A percentile compares a stretch with the other conserved stretches of the same genome.
These are phyloP conservation scores for Saccharomyces hybrid DNA, from an alignment of 1,139 yeast species.

Conservation along the genomic window DNA sequence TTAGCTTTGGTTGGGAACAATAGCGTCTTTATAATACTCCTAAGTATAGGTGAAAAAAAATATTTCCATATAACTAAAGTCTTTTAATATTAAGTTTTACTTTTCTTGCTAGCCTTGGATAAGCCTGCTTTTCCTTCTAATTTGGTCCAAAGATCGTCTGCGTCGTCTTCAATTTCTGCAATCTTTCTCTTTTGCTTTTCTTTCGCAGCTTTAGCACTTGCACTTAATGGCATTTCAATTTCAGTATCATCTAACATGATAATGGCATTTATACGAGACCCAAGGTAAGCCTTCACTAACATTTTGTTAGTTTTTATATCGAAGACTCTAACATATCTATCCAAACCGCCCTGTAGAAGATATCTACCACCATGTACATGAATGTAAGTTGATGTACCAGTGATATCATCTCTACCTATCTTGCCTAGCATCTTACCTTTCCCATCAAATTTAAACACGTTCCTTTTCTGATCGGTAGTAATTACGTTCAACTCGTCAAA, in stretches of 20 bases:
- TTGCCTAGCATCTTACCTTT: constrained; percentile 39
- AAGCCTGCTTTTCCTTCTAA: constrained; percentile 6
- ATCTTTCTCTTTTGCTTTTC: constrained; percentile 13
- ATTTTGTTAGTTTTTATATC: constrained; percentile 50
- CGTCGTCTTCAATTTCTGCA: constrained; percentile 8
- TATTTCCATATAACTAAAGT: not conserved
- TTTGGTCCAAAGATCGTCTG: constrained; percentile 12
- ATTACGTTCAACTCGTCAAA: constrained; percentile 17
- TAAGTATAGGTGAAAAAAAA: not conserved
- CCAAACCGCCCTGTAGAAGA: constrained; percentile 70
- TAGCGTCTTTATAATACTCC: not conserved
- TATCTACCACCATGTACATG: constrained; percentile 19
- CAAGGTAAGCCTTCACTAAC: constrained; percentile 65
- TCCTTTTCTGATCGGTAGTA: constrained; percentile 26
- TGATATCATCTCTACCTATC: constrained; percentile 37
- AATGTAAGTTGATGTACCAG: constrained; percentile 37
- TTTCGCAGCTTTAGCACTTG: constrained; percentile 9
- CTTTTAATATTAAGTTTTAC: not conserved
- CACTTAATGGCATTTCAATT: constrained; percentile 15
- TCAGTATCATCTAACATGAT: constrained; percentile 38
- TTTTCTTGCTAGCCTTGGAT: constrained; percentile 4
- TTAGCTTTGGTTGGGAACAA: not conserved
- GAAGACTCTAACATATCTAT: constrained; percentile 74
- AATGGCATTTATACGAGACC: constrained; percentile 61
- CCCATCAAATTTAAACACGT: constrained; percentile 46